Evolutionary conservation across 2,329 filamentous ascomycete genomes (phyloP).

Genomic region (Colletotrichum destructivum): DNA sequence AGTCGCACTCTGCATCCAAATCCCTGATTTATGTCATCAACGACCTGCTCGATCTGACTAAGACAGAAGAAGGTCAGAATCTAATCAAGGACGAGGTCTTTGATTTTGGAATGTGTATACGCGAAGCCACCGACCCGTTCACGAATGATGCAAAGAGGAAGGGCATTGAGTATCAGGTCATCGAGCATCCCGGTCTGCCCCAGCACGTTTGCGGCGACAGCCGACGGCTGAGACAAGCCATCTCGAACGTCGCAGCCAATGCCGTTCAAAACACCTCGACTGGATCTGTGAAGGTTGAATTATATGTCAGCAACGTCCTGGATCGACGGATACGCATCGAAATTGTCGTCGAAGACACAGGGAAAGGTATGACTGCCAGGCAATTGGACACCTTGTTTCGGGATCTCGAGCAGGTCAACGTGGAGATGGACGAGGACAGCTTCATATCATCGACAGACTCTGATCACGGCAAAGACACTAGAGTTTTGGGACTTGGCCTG

Average conservation of each 20-base stretch:
- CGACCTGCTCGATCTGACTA: conserved; percentile 89
- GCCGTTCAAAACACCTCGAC: conserved; percentile 82
- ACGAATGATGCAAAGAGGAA: conserved; percentile 82
- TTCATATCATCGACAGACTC: conserved; percentile 44
- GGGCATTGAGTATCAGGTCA: conserved; percentile 77
- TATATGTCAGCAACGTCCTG: conserved; percentile 71
- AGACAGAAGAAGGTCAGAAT: conserved; percentile 85
- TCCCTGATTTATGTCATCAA: conserved; percentile 96
- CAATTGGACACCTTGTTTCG: conserved; percentile 71
- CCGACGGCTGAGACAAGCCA: conserved; percentile 83
- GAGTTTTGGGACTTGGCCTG: conserved; percentile 83
- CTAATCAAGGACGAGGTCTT: conserved; percentile 87
- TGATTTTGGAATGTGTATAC: conserved; percentile 78
- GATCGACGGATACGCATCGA: conserved; percentile 77
- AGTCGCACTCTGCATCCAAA: conserved; percentile 92
- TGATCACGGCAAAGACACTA: conserved; percentile 49
- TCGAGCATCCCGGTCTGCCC: conserved; percentile 79
- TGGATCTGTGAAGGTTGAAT: conserved; percentile 80
- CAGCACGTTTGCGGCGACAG: conserved; percentile 83
- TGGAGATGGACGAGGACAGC: conserved; percentile 54
- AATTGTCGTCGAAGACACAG: conserved; percentile 82
- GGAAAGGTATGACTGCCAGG: conserved; percentile 77
- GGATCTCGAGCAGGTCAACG: conserved; percentile 72
- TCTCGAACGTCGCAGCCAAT: conserved; percentile 88
- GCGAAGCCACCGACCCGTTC: conserved; percentile 85